Evolutionary conservation across 306 rosid genomes (phyloP).

Genomic region (Vicia villosa): DNA sequence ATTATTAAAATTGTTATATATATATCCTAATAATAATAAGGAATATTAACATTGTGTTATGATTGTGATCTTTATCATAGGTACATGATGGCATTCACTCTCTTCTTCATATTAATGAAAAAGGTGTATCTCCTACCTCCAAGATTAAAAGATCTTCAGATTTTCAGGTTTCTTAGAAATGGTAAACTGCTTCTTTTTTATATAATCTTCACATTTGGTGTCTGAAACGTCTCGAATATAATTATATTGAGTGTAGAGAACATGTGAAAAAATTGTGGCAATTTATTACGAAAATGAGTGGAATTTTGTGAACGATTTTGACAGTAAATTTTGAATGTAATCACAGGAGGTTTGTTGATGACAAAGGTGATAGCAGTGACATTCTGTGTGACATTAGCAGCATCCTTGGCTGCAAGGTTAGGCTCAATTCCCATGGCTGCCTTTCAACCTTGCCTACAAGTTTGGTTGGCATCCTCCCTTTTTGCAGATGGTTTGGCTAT

Average conservation of each 20-base stretch:
- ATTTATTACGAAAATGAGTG: no score
- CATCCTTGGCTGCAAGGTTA: constrained; percentile 75
- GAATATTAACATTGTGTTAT: no score
- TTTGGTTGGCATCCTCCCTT: constrained; percentile 88
- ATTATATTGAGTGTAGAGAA: no score
- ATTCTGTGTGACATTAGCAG: constrained; percentile 87
- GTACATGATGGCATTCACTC: constrained; percentile 73
- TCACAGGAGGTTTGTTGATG: constrained; percentile 65
- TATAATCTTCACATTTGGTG: background rate
- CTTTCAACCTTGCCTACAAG: constrained; percentile 80
- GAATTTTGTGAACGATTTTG: no score
- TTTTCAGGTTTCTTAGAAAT: constrained; percentile 73
- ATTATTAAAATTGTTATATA: background rate
- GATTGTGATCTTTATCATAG: constrained; percentile 39
- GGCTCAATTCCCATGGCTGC: constrained; percentile 92
- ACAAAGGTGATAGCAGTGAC: constrained; percentile 86
- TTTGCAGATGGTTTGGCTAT: constrained; percentile 96
- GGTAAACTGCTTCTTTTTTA: constrained; percentile 44
- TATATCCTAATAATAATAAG: background rate
- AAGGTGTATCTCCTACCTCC: constrained; percentile 81
- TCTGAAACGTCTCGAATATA: no score
- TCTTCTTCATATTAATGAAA: constrained; percentile 57
- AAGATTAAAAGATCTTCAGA: constrained; percentile 64
- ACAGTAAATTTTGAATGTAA: background rate
- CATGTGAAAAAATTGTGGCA: no score